Evolutionary conservation across 345 rosid genomes (phyloP).

Genomic region (Eucalyptus paniculata): DNA sequence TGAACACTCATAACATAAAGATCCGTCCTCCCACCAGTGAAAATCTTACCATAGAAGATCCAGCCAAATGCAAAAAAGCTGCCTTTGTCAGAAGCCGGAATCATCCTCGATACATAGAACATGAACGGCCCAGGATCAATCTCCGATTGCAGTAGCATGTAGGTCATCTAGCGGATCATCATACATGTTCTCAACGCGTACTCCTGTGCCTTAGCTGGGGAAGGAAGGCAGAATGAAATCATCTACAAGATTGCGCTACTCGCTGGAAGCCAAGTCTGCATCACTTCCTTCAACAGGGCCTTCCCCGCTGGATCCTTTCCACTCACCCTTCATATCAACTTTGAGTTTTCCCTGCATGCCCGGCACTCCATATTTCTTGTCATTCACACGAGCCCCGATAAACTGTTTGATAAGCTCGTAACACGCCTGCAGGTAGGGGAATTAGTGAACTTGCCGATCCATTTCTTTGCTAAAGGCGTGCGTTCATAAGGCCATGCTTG

Average conservation of each 20-base stretch:
- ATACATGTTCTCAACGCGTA: slow-evolving; percentile 70
- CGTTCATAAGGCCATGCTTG: neutral
- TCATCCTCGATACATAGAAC: slow-evolving; percentile 73
- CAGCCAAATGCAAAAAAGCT: slow-evolving; percentile 74
- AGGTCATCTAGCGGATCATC: slow-evolving; percentile 72
- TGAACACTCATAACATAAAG: slow-evolving; percentile 38
- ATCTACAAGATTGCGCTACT: slow-evolving; percentile 51
- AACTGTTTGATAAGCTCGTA: slow-evolving; percentile 69
- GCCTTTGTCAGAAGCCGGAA: slow-evolving; percentile 77
- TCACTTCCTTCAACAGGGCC: slow-evolving; percentile 69
- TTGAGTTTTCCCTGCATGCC: slow-evolving; percentile 56
- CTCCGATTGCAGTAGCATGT: slow-evolving; percentile 54
- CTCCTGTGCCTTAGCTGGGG: slow-evolving; percentile 47
- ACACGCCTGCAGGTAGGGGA: slow-evolving; percentile 57
- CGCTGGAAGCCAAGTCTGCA: slow-evolving; percentile 81
- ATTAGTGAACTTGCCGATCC: slow-evolving; percentile 55
- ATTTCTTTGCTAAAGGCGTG: slow-evolving; percentile 5
- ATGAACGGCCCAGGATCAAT: slow-evolving; percentile 66
- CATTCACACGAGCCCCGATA: slow-evolving; percentile 52
- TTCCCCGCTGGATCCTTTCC: slow-evolving; percentile 63
- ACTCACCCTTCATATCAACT: slow-evolving; percentile 36
- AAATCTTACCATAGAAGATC: slow-evolving; percentile 50
- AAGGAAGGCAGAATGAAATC: slow-evolving; percentile 68
- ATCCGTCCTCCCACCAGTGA: slow-evolving; percentile 63
- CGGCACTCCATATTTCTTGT: slow-evolving; percentile 66